Base-by-base conservation (phyloP, 1,139 yeast species). In the Suhomyces guaymorum region DNA sequence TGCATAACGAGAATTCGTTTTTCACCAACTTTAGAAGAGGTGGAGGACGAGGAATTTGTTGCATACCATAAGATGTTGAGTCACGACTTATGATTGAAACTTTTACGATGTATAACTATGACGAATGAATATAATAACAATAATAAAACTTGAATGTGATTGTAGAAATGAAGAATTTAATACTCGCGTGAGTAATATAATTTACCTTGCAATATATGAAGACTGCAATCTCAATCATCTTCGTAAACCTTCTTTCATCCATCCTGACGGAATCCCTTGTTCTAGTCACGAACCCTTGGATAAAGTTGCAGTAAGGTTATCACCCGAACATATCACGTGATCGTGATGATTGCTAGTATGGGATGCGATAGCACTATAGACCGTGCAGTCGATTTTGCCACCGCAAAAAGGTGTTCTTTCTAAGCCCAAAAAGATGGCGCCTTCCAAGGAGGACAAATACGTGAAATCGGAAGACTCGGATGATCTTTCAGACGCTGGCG, bases 401-500 rank as follows among this genome's bases (percentile, higher is more conserved):
- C 25, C 25, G 25, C n/a, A 21, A 5, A 10, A 11, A 21, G 12
- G n/a, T 21, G 10, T 7, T 22, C 15, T 22, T 16, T 21, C 7
- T 13, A 15, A 21, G 12, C 16, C 14, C 9, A 17, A 11, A 13
- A 20, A 8, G 9, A 35, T 33, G 41, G 31, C 41, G 11, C 41
- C 41, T 13, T 25, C 38, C 12, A 24, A 30, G 15, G 29, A 38
- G 18, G 20, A 18, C 10, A 13, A 9, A 8, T 34, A 16, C 17
- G 29, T 25, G 15, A 28, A 15, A 11, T 17, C 22, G 4, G 39
- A 28, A 2, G 48, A 40, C 8, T 26, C 33, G 5, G 44, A 38
- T 7, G 15, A 12, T 7, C 18, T 15, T 19, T 14, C 27, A 12
- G 35, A 22, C 8, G 51, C 46, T 17, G 67, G 52, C 4, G 77